Evolutionary conservation across 352 stramenopile species (phyloP), one percentile per base, ranked within the genome.

Genomic region (Pythium periplocum): DNA sequence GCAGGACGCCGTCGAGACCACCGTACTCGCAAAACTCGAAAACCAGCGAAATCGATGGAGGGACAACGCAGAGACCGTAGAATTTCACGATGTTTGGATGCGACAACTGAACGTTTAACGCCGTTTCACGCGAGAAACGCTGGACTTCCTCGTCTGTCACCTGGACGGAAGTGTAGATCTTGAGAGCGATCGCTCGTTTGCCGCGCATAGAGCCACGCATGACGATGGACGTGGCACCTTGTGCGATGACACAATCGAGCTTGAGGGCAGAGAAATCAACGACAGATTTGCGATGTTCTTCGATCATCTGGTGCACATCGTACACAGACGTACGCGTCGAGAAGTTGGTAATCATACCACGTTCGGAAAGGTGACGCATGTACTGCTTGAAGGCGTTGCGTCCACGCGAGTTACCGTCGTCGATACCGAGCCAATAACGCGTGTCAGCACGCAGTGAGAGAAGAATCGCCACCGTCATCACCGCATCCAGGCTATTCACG

Each of bases 11-110:
- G 17, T 92, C 83, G 10, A 94, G 68, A 0, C 78, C 75, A 26
- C 84, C 84, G 50, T 86, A 90, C 46, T 94, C 84, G 55, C 84
- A 94, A 52, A 90, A 92, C 61, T 93, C 84, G 52, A 93, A 93
- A 41, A 94, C 84, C 11, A 94, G 68, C 6, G 79, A 94, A 45
- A 94, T 93, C 0, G 80, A 88, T 3, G 84, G 84, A 2, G 84
- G 84, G 33, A 92, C 78, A 10, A 94, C 84, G 45, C 84, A 94
- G 0, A 94, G 45, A 0, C 84, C 84, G 50, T 77, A 89, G 65
- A 94, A 94, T 9, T 66, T 73, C 48, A 94, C 84, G 33, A 94
- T 73, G 32, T 94, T 94, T 4, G 84, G 84, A 45, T 94, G 84
- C 12, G 80, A 91, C 3, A 94, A 64, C 55, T 87, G 75, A 37